A percentile compares a stretch with the other conserved stretches of the same genome.
phyloP scores from a whole-genome alignment of 352 stramenopile species.

The Phytopythium helicoides region DNA sequence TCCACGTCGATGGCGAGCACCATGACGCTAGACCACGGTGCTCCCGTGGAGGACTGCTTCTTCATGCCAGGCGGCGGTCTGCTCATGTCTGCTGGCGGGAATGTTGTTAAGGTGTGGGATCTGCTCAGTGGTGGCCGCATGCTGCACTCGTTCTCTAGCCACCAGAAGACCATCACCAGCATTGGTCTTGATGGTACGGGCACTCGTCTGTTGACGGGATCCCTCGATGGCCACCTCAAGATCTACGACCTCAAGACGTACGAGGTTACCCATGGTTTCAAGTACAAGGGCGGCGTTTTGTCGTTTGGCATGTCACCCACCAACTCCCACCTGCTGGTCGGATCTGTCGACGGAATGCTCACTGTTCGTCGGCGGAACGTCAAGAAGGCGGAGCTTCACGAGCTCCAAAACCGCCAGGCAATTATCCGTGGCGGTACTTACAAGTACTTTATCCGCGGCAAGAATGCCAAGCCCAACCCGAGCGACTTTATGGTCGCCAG shows the following conservation, averaged over 20 bases:
- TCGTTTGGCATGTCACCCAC: constrained; percentile 81
- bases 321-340: constrained; percentile 82
- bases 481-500: constrained; percentile 79
- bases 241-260: constrained; percentile 93
- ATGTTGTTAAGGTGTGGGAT: constrained; percentile 93
- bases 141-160: constrained; percentile 88
- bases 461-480: constrained; percentile 71
- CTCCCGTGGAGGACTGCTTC: constrained; percentile 86
- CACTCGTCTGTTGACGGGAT: constrained; percentile 87
- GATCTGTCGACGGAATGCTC: constrained; percentile 76
- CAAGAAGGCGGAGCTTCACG: constrained; percentile 67
- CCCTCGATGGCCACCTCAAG: constrained; percentile 92
- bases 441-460: constrained; percentile 89
- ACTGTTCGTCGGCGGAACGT: constrained; percentile 75
- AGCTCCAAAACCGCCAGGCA: constrained; percentile 60
- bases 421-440: constrained; percentile 84
- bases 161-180: constrained; percentile 94
- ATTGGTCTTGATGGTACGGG: constrained; percentile 84
- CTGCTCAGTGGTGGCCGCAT: constrained; percentile 84
- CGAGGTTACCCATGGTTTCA: constrained; percentile 88
- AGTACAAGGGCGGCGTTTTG: constrained; percentile 82
- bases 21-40: constrained; percentile 79
- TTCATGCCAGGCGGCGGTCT: constrained; percentile 83
- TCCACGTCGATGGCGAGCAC: constrained; percentile 42
- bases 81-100: constrained; percentile 84